Conservation (phyloP, 345 rosid species). For the Clausena lansium region DNA sequence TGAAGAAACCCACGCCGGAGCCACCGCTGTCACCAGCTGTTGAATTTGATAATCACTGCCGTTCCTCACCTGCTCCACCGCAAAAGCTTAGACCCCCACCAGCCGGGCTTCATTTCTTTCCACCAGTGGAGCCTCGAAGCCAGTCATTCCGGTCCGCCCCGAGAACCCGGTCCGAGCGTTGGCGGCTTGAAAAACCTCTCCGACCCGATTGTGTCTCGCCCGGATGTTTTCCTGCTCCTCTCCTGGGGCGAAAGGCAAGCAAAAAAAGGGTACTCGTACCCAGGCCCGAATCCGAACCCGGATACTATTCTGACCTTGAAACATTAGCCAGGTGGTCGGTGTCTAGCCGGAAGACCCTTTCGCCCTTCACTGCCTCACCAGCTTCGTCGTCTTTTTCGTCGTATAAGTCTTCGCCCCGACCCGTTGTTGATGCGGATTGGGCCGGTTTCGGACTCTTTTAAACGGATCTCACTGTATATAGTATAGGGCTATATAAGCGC, state of each 20-base stretch:
- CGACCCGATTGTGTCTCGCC: constrained; percentile 38
- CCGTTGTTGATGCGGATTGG: constrained; percentile 56
- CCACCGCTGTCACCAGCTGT: constrained; percentile 25
- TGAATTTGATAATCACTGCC: constrained; percentile 16
- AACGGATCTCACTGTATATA: neutral
- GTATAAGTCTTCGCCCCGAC: constrained; percentile 58
- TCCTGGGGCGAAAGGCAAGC: constrained; percentile 38
- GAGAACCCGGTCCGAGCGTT: constrained; percentile 52
- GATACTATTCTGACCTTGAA: constrained; percentile 45
- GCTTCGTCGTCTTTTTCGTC: constrained; percentile 63
- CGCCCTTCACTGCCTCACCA: constrained; percentile 53
- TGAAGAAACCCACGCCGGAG: constrained; percentile 21
- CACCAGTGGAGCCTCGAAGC: constrained; percentile 39
- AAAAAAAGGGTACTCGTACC: constrained; percentile 29
- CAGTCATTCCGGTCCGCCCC: constrained; percentile 63
- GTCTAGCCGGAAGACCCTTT: constrained; percentile 56
- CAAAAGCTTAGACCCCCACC: constrained; percentile 70
- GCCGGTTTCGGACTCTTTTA: constrained; percentile 72
- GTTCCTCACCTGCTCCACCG: constrained; percentile 25
- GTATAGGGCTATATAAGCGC: too few species aligned
- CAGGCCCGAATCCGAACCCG: constrained; percentile 26
- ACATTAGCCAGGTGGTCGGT: constrained; percentile 50
- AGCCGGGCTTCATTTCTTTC: constrained; percentile 30
- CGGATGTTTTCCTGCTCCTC: constrained; percentile 75
- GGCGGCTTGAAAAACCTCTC: constrained; percentile 46